phyloP scores from a whole-genome alignment of 2,329 filamentous ascomycete species.

The Ophiostoma ips region DNA sequence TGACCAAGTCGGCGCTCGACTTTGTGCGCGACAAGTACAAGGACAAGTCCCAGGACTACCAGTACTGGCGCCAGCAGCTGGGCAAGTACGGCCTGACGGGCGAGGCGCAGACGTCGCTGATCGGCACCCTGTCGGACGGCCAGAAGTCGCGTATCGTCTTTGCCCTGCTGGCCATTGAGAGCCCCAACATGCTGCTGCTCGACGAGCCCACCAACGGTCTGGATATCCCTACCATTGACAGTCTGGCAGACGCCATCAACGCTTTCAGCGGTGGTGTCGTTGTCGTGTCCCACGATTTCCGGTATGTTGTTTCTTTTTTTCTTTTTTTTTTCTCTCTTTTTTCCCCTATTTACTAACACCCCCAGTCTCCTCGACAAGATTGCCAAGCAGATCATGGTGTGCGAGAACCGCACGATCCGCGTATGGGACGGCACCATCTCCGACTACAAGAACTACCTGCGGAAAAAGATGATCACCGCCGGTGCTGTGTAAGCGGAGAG shows the following conservation, averaged over 20 bases:
- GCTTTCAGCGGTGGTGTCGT: conserved; percentile 92
- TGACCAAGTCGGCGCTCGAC: conserved; percentile 94
- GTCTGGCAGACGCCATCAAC: conserved; percentile 93
- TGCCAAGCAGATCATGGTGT: conserved; percentile 98
- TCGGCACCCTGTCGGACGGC: conserved; percentile 94
- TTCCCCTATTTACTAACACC: not conserved
- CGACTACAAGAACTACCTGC: conserved; percentile 95
- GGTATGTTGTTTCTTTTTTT: conserved; percentile 41
- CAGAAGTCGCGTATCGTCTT: conserved; percentile 98
- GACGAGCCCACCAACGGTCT: conserved; percentile 99
- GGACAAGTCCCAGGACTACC: conserved; percentile 85
- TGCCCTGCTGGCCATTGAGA: conserved; percentile 84
- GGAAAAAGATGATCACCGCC: conserved; percentile 92
- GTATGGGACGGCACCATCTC: conserved; percentile 81
- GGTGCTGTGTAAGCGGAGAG: conserved; percentile 59
- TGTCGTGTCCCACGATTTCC: conserved; percentile 97
- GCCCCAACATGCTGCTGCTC: conserved; percentile 92
- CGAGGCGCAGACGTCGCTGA: conserved; percentile 88
- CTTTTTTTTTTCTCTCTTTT: not conserved
- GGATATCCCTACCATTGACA: conserved; percentile 97
- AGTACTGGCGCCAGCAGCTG: conserved; percentile 98
- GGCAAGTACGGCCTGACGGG: conserved; percentile 88
- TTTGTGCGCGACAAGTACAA: conserved; percentile 94
- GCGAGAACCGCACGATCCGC: conserved; percentile 90
- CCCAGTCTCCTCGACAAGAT: conserved; percentile 95